phyloP scores from a whole-genome alignment of 2,329 filamentous ascomycete species.

The Celoporthe dispersa region DNA sequence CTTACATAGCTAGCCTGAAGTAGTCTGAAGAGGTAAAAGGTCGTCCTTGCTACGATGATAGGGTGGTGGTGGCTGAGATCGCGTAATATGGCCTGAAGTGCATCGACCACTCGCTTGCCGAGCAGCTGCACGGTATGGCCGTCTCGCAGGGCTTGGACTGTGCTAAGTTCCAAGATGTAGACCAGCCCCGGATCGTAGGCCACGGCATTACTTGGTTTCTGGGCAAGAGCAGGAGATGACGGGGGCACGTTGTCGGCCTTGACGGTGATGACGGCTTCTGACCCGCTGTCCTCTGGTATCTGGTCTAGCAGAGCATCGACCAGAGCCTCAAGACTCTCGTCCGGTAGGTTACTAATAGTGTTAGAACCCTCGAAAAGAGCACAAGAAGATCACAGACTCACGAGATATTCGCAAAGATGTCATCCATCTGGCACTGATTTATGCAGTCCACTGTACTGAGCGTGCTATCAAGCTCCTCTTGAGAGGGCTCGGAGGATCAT shows the following conservation, averaged over 20 bases:
- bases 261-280: slow-evolving; percentile 81
- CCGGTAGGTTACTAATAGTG: slow-evolving; percentile 44
- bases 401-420: slow-evolving; percentile 82
- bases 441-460: slow-evolving; percentile 94
- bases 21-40: slow-evolving; percentile 84
- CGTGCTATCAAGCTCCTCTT: slow-evolving; percentile 95
- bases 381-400: slow-evolving; percentile 47
- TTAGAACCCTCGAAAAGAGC: neutral
- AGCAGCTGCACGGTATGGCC: slow-evolving; percentile 71
- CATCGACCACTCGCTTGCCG: slow-evolving; percentile 79
- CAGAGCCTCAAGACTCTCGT: slow-evolving; percentile 48
- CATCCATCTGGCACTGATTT: slow-evolving; percentile 82
- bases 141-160: slow-evolving; percentile 78
- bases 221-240: slow-evolving; percentile 60
- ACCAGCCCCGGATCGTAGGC: slow-evolving; percentile 85
- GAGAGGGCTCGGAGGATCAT: slow-evolving; percentile 97
- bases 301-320: slow-evolving; percentile 78
- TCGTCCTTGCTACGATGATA: slow-evolving; percentile 79
- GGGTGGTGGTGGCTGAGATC: slow-evolving; percentile 80
- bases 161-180: slow-evolving; percentile 90
- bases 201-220: slow-evolving; percentile 60
- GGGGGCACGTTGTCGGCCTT: slow-evolving; percentile 79
- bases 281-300: slow-evolving; percentile 80
- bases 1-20: slow-evolving; percentile 84
- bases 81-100: slow-evolving; percentile 79